phyloP scores from a whole-genome alignment of 2,329 filamentous ascomycete genomes.

The Bertia moriformis region DNA sequence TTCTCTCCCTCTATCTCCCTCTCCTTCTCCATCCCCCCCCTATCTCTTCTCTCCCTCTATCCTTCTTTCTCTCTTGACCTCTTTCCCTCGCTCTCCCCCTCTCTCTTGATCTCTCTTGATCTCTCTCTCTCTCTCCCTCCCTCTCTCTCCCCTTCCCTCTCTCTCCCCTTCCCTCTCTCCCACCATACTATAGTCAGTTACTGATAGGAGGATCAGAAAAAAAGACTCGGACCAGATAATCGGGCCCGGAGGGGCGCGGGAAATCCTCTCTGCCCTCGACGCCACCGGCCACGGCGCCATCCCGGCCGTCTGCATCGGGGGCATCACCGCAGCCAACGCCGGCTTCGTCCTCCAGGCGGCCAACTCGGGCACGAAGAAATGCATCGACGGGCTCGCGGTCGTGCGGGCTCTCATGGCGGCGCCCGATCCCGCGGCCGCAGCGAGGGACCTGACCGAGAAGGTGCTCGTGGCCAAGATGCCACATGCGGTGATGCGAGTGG shows the following conservation, averaged over 20 bases:
- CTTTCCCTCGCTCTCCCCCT: too few relatives aligned
- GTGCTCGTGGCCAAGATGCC: slow-evolving; percentile 14
- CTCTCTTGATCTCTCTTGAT: slow-evolving; percentile 1
- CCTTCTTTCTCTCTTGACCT: too few relatives aligned
- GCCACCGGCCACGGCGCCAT: slow-evolving; percentile 26
- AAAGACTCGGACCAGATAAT: slow-evolving; percentile 74
- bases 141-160: too few relatives aligned
- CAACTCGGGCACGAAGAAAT: slow-evolving; percentile 30
- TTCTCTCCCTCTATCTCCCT: too few relatives aligned
- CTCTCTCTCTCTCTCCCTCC: slow-evolving; percentile 3
- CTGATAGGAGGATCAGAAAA: slow-evolving; percentile 38
- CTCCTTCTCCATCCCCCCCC: too few relatives aligned
- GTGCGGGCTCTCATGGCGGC: slow-evolving; percentile 79
- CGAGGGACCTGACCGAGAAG: slow-evolving; percentile 32
- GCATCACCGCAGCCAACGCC: slow-evolving; percentile 65
- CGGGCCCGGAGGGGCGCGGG: slow-evolving; percentile 55
- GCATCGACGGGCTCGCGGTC: slow-evolving; percentile 68
- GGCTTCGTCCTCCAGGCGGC: slow-evolving; percentile 64
- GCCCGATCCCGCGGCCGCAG: slow-evolving; percentile 46
- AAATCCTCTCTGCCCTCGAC: slow-evolving; percentile 48
- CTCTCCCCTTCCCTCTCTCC: too few relatives aligned
- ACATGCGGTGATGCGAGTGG: slow-evolving; percentile 43
- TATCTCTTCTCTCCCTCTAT: too few relatives aligned
- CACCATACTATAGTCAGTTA: neutral
- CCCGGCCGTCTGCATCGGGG: slow-evolving; percentile 73